Percentiles rank a stretch among this genome's conserved stretches.
phyloP scores from a whole-genome alignment of 495 filamentous ascomycete genomes.

The Evernia prunastri region DNA sequence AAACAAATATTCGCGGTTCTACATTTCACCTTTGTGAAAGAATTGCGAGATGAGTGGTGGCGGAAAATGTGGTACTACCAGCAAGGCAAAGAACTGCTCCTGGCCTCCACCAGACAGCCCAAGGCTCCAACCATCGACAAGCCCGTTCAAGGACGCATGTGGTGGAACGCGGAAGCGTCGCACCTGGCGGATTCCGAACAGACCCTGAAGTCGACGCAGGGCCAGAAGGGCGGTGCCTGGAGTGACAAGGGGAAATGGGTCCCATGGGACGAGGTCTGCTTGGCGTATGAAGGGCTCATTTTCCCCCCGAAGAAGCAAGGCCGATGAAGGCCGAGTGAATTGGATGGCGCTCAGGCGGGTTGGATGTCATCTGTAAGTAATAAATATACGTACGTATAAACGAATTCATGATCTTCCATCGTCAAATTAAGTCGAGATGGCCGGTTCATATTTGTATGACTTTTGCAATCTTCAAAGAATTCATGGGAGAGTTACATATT shows the following conservation, averaged over 20 bases:
- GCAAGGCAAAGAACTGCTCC: slow-evolving; percentile 20
- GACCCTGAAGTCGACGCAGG: slow-evolving; percentile 5
- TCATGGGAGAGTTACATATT: too few species aligned
- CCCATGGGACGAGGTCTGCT: slow-evolving; percentile 22
- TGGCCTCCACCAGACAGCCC: slow-evolving; percentile 12
- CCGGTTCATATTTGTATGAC: too few species aligned
- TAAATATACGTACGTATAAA: background rate
- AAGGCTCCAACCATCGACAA: slow-evolving; percentile 15
- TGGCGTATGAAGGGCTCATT: slow-evolving; percentile 14
- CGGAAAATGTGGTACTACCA: slow-evolving; percentile 25
- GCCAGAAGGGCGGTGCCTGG: slow-evolving; percentile 19
- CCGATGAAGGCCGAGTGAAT: background rate
- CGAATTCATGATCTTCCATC: background rate
- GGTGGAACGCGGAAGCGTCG: slow-evolving; percentile 20
- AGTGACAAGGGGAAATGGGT: slow-evolving; percentile 20
- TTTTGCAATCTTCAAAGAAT: too few species aligned
- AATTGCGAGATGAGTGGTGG: slow-evolving; percentile 21
- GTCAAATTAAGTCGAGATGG: background rate
- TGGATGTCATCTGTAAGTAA: slow-evolving; percentile 2
- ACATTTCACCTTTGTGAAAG: slow-evolving; percentile 27
- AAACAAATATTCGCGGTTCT: slow-evolving; percentile 20
- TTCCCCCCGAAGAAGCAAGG: background rate
- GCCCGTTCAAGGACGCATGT: slow-evolving; percentile 20
- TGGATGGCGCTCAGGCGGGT: background rate
- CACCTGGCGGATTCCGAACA: slow-evolving; percentile 22